These are phyloP conservation scores for Yamadazyma epiphylla DNA, from an alignment of 1,139 yeast genomes.

Conservation along the genomic window DNA sequence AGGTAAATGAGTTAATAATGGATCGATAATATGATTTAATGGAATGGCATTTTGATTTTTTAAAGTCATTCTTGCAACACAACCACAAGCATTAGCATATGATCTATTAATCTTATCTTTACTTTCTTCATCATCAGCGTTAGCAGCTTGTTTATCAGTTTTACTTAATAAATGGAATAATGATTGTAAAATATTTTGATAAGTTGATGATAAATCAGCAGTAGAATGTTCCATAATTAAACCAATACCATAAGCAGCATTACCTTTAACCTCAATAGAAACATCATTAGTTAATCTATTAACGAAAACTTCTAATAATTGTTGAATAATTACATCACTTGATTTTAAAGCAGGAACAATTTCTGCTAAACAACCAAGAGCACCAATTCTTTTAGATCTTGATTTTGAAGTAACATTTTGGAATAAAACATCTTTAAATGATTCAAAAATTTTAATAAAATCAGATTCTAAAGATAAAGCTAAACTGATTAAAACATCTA, in stretches of 20 bases:
- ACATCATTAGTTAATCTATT: slow-evolving; percentile 71
- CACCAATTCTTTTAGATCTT: slow-evolving; percentile 72
- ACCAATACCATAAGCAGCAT: slow-evolving; percentile 96
- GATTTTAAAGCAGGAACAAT: slow-evolving; percentile 72
- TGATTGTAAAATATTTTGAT: slow-evolving; percentile 67
- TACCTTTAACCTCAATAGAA: slow-evolving; percentile 87
- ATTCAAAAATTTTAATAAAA: slow-evolving; percentile 66
- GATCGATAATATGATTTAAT: slow-evolving; percentile 72
- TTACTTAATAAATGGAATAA: slow-evolving; percentile 76
- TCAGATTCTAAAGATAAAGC: slow-evolving; percentile 73
- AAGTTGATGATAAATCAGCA: slow-evolving; percentile 58
- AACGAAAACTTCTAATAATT: slow-evolving; percentile 65
- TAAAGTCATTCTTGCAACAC: slow-evolving; percentile 89
- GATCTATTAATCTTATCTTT: slow-evolving; percentile 81
- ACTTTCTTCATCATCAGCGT: slow-evolving; percentile 68
- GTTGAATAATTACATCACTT: slow-evolving; percentile 63
- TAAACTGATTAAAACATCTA: slow-evolving; percentile 78
- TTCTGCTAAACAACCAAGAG: slow-evolving; percentile 90
- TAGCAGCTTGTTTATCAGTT: slow-evolving; percentile 66
- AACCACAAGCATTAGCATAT: slow-evolving; percentile 93
- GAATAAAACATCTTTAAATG: slow-evolving; percentile 67
- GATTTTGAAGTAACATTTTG: slow-evolving; percentile 62
- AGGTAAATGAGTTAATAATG: slow-evolving; percentile 77
- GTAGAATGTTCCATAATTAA: slow-evolving; percentile 60
- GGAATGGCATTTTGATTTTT: slow-evolving; percentile 75